Evolutionary conservation across 139 green algal genomes (phyloP).

Genomic region (Micractinium conductrix): DNA sequence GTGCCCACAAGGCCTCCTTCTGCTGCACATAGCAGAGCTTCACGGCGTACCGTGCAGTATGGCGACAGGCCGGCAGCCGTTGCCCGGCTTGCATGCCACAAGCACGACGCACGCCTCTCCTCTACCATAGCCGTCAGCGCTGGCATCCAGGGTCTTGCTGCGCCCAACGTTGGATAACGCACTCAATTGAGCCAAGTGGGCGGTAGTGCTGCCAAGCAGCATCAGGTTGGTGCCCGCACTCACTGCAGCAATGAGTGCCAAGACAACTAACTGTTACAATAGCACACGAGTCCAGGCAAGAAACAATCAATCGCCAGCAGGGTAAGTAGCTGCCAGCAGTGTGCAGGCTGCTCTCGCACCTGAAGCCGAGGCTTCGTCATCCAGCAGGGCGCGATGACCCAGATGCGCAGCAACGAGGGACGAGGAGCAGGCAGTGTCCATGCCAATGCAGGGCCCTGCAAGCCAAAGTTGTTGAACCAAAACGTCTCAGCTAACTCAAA

Average conservation of each 20-base stretch:
- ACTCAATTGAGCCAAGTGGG: conserved; percentile 38
- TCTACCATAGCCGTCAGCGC: conserved; percentile 70
- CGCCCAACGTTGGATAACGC: conserved; percentile 55
- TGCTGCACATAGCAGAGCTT: too few species aligned
- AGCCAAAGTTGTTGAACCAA: neutral
- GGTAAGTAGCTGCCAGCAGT: too few species aligned
- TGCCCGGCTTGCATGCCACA: neutral
- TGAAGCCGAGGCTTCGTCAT: conserved; percentile 2
- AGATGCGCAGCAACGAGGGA: conserved; percentile 61
- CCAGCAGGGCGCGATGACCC: conserved; percentile 34
- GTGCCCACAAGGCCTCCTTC: too few species aligned
- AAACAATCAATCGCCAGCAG: neutral
- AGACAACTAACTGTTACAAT: neutral
- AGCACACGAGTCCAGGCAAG: neutral
- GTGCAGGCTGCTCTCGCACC: neutral
- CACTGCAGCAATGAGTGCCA: neutral
- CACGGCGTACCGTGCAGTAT: neutral
- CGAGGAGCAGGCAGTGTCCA: conserved; percentile 73
- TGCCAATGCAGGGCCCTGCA: conserved; percentile 54
- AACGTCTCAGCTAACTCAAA: neutral
- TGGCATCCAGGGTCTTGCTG: conserved; percentile 65
- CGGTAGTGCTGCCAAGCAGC: conserved; percentile 37
- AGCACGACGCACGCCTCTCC: conserved; percentile 64
- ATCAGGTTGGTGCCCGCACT: conserved; percentile 50
- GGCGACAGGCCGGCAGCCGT: neutral